phyloP scores from a whole-genome alignment of 2,329 filamentous ascomycete genomes.

The Orbilia blumenaviensis region DNA sequence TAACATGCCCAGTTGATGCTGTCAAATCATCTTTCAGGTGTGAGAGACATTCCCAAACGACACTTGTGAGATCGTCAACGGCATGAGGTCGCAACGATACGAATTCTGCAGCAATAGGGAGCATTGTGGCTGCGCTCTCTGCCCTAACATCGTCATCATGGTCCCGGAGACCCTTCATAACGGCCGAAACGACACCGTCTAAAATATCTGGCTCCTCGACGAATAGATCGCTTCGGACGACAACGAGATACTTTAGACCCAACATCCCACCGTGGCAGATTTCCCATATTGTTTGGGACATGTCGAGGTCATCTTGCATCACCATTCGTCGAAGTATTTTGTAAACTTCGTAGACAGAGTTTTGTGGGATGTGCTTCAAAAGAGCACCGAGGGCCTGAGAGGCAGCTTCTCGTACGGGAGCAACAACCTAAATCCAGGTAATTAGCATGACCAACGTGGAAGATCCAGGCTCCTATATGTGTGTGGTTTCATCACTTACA shows the following conservation, averaged over 20 bases:
- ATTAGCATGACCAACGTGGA: not conserved
- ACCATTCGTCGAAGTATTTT: conserved; percentile 85
- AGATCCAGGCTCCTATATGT: too few relatives aligned
- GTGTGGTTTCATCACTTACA: conserved; percentile 49
- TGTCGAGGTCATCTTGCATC: conserved; percentile 82
- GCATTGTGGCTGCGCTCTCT: conserved; percentile 95
- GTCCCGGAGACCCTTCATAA: conserved; percentile 93
- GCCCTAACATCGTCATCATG: conserved; percentile 94
- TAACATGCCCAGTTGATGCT: conserved; percentile 95
- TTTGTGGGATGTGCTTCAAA: conserved; percentile 80
- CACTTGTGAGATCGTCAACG: conserved; percentile 83
- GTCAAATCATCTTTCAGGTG: conserved; percentile 97
- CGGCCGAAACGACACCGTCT: conserved; percentile 88
- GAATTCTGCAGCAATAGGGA: conserved; percentile 95
- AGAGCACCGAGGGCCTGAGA: conserved; percentile 92
- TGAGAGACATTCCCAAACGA: conserved; percentile 96
- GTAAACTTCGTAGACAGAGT: conserved; percentile 85
- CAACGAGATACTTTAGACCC: conserved; percentile 91
- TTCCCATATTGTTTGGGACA: conserved; percentile 83
- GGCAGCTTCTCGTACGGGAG: conserved; percentile 92
- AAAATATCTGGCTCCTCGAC: conserved; percentile 84
- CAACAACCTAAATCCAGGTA: conserved; percentile 70
- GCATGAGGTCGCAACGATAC: conserved; percentile 82
- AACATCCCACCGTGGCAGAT: conserved; percentile 99
- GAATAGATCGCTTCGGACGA: conserved; percentile 89